These are phyloP conservation scores for Epichloe gansuensis DNA, from an alignment of 2,329 filamentous ascomycete species.

Conservation along the genomic window DNA sequence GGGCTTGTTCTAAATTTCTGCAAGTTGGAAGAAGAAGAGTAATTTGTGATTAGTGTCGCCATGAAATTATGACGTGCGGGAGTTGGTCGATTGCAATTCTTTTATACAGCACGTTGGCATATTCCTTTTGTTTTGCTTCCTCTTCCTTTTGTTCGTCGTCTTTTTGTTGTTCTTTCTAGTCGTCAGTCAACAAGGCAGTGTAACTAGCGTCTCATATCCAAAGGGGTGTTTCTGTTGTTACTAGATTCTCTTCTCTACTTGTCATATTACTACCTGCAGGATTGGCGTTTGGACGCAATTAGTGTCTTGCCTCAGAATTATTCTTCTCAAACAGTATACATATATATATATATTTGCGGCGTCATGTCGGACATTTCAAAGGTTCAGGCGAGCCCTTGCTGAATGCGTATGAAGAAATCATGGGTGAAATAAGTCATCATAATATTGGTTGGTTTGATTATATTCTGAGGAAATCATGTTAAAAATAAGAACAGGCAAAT, in stretches of 20 bases:
- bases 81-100: background rate
- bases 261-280: background rate
- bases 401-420: no score
- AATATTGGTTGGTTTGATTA: background rate
- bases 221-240: background rate
- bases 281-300: background rate
- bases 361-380: no score
- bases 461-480: background rate
- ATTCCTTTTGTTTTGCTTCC: background rate
- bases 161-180: background rate
- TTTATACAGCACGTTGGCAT: background rate
- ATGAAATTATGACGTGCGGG: background rate
- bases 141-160: background rate
- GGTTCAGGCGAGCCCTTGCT: no score
- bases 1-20: conserved; percentile 33
- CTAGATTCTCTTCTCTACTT: background rate
- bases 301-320: background rate
- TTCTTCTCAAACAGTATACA: background rate
- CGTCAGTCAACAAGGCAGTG: no score
- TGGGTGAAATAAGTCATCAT: no score
- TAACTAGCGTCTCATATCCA: no score
- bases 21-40: background rate
- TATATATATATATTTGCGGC: background rate
- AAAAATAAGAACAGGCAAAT: background rate
- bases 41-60: background rate